Evolutionary conservation across 129 eudicot genomes (phyloP).

Genomic region (Erigeron canadensis): DNA sequence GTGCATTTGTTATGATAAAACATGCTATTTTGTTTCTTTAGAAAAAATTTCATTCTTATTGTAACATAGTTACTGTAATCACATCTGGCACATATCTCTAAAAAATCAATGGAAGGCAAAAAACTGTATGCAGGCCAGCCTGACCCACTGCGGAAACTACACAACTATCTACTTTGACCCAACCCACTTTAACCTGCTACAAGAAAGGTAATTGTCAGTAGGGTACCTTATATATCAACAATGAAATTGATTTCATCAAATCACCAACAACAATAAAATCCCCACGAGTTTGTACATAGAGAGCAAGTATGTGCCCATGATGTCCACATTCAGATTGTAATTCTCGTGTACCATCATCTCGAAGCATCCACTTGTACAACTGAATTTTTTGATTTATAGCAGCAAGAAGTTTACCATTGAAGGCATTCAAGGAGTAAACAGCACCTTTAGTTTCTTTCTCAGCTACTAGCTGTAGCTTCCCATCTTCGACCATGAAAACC

Average conservation of each 20-base stretch:
- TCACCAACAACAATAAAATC: slow-evolving; percentile 98
- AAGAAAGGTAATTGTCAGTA: background rate
- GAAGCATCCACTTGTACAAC: slow-evolving; percentile 94
- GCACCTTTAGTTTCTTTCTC: slow-evolving; percentile 99
- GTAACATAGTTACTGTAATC: background rate
- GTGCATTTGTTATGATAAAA: background rate
- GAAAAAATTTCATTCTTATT: background rate
- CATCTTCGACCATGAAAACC: slow-evolving; percentile 83
- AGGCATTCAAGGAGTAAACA: slow-evolving; percentile 86
- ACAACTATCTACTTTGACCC: background rate
- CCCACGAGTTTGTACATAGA: slow-evolving; percentile 96
- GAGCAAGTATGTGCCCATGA: slow-evolving; percentile 95
- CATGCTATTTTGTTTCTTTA: background rate
- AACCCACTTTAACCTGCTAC: background rate
- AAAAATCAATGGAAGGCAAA: background rate
- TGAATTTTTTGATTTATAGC: slow-evolving; percentile 97
- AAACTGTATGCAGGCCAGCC: background rate
- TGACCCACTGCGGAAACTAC: background rate
- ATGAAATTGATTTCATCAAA: slow-evolving; percentile 88
- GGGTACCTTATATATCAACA: slow-evolving; percentile 80
- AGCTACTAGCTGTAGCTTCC: slow-evolving; percentile 84
- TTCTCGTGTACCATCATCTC: slow-evolving; percentile 90
- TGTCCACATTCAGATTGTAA: slow-evolving; percentile 97
- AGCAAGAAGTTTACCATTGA: slow-evolving; percentile 89
- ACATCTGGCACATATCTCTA: background rate